Evolutionary conservation across 1,284 basidiomycete genomes (phyloP).

Genomic region (Boletus semigastroideus): DNA sequence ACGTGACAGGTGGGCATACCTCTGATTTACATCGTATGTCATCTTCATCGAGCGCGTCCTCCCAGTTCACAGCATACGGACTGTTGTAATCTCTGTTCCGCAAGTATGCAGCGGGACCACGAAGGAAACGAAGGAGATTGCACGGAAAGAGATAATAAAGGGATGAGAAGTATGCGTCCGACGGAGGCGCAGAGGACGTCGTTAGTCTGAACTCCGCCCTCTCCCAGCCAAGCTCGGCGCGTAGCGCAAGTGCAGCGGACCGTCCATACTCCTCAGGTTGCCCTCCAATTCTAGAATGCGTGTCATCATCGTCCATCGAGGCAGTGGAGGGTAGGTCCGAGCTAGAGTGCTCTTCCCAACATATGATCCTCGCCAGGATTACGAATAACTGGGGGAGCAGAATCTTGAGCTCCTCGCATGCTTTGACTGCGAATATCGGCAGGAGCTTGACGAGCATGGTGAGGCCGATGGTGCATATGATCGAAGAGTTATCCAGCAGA

Average conservation of each 20-base stretch:
- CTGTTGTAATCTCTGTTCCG: constrained; percentile 46
- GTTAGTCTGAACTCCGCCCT: constrained; percentile 59
- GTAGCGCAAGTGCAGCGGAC: constrained; percentile 38
- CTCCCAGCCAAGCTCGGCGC: constrained; percentile 61
- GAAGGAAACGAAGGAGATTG: constrained; percentile 77
- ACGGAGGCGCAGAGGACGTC: constrained; percentile 52
- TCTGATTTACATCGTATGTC: constrained; percentile 69
- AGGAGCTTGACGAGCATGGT: constrained; percentile 66
- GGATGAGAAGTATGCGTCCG: constrained; percentile 68
- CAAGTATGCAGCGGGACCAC: constrained; percentile 64
- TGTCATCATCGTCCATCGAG: constrained; percentile 38
- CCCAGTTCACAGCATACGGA: constrained; percentile 64
- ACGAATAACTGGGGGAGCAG: constrained; percentile 63
- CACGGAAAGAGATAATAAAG: constrained; percentile 89
- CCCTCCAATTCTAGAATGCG: constrained; percentile 35
- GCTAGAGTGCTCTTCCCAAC: constrained; percentile 59
- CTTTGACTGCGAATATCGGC: constrained; percentile 68
- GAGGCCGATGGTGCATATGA: constrained; percentile 60
- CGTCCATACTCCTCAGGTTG: constrained; percentile 28
- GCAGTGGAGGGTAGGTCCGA: constrained; percentile 27
- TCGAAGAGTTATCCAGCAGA: constrained; percentile 70
- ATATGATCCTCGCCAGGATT: constrained; percentile 65
- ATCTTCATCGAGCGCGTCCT: constrained; percentile 64
- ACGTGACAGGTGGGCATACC: constrained; percentile 37
- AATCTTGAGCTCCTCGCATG: constrained; percentile 51